Base-by-base conservation (phyloP, 768 basidiomycete species). In the Leucosporidium creatinivorum region DNA sequence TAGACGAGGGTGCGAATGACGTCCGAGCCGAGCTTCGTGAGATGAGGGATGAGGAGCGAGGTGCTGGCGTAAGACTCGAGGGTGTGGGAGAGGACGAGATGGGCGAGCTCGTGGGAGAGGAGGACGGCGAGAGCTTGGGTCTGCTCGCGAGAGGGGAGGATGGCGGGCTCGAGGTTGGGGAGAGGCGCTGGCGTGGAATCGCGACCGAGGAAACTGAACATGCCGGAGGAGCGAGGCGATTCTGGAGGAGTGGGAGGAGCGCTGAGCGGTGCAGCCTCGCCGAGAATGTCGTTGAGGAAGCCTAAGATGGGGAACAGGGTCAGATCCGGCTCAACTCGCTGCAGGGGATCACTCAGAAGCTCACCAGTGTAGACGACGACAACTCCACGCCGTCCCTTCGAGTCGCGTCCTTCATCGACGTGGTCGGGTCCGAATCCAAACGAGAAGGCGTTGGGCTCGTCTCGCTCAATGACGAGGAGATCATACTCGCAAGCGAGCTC, bases 61-160 rank as follows among this genome's bases (percentile, higher is more conserved):
- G 60, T 72, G 30, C 58, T 66, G 23, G 73, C 70, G 25, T 75
- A 70, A 17, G 44, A 60, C 50, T 73, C 73, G 30, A 73, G 58
- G 23, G 74, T 69, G 59, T 66, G 64, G 19, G 48, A 58, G 31
- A 67, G 60, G n/a, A 33, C 33, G 31, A 99, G 82, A 80, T 99
- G 96, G 0, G 93, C 84, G 63, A 98, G 84, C 77, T 99, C 96
- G 76, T 99, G 96, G 1, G 93, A 87, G 6, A 99, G 83, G 1
- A 99, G 84, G 64, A 91, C 87, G 1, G 96, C 93, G 4, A 99
- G 84, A 62, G 92, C 87, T 4, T 88, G 80, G 1, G 91, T 93
- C 78, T 97, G 93, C 65, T 91, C 86, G 54, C 83, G 80, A 0
- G 89, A 89, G 3, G 91, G 89, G 31, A 76, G 74, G 18, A 73